These are phyloP conservation scores for Capniomyces stellatus DNA, from an alignment of 371 early-diverging fungal genomes.

Conservation along the genomic window DNA sequence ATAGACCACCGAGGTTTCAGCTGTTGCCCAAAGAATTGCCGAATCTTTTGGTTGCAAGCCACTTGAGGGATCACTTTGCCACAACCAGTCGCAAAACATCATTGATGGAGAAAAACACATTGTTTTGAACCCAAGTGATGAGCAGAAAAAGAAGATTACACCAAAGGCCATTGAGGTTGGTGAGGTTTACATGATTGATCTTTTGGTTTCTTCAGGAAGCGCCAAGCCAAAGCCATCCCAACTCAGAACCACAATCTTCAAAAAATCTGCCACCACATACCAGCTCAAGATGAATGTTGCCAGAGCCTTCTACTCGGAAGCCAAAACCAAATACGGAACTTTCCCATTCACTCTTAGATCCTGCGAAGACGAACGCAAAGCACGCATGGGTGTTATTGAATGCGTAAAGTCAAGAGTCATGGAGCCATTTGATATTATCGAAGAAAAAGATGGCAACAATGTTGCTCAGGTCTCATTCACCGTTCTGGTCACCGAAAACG, in stretches of 20 bases:
- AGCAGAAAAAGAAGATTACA: conserved; percentile 44
- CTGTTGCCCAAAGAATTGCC: conserved; percentile 54
- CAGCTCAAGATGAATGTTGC: conserved; percentile 74
- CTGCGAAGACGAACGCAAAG: conserved; percentile 54
- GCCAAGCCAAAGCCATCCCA: conserved; percentile 50
- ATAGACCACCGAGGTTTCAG: conserved; percentile 43
- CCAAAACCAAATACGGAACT: conserved; percentile 48
- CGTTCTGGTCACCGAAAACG: conserved; percentile 54
- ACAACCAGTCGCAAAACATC: conserved; percentile 62
- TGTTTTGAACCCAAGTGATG: conserved; percentile 61
- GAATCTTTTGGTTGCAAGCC: conserved; percentile 68
- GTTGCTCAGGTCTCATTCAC: conserved; percentile 82
- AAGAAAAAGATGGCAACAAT: conserved; percentile 50
- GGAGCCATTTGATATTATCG: conserved; percentile 50
- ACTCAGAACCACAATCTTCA: conserved; percentile 61
- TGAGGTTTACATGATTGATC: conserved; percentile 67
- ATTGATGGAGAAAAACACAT: conserved; percentile 79
- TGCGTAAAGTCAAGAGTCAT: conserved; percentile 52
- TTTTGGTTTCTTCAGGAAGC: conserved; percentile 63
- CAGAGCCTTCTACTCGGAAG: conserved; percentile 49
- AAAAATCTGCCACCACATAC: conserved; percentile 63
- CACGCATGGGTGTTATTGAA: conserved; percentile 73
- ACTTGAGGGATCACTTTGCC: conserved; percentile 68
- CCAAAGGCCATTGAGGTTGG: conserved; percentile 58
- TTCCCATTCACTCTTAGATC: conserved; percentile 69